Base-by-base conservation (phyloP, 192 early-diverging fungal genomes). In the Coemansia umbellata region DNA sequence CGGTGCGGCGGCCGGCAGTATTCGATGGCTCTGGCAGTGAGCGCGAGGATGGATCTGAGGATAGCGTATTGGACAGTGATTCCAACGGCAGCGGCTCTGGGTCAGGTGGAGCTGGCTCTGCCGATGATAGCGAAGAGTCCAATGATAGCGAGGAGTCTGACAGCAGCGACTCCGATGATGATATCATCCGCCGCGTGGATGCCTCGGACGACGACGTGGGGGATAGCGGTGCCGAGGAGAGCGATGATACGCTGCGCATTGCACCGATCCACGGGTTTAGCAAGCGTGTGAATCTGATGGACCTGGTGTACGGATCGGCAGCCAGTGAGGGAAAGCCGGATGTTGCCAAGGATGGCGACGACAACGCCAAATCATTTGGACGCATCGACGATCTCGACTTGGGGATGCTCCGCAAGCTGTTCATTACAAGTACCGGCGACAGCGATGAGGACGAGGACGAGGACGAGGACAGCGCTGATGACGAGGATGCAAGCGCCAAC, bases 251-350 rank as follows among this genome's bases (percentile, higher is more conserved):
- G 0, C 13, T 47, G 31, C 74, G 74, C 10, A 41, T 69, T 9
- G 54, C 44, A 23, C 74, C 74, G 2, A 55, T 76, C 10, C 74
- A 76, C 36, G 62, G 52, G 2, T 72, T 61, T 24, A 23, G 42
- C 41, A 78, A 68, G 58, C 86, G 91, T 15, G 70, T 87, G 47
- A 92, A 92, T 50, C 64, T 97, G 33, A 93, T 94, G 92, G 82
- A 91, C 27, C 61, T 94, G 0, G 89, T 98, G 24, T 98, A 98
- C 59, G 85, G 86, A 0, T 65, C 82, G 2, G 80, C 87, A 18
- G 35, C 60, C 15, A 73, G 71, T 10, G 60, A 66, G 1, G 69
- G 66, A 13, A 53, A 66, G 10, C 63, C 74, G 18, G 54, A 58
- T 9, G 71, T 77, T 9, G 79, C 78, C 15, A 74, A 51, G 43